Evolutionary conservation across 495 filamentous ascomycete genomes (phyloP).

Genomic region (Neurospora sp.): DNA sequence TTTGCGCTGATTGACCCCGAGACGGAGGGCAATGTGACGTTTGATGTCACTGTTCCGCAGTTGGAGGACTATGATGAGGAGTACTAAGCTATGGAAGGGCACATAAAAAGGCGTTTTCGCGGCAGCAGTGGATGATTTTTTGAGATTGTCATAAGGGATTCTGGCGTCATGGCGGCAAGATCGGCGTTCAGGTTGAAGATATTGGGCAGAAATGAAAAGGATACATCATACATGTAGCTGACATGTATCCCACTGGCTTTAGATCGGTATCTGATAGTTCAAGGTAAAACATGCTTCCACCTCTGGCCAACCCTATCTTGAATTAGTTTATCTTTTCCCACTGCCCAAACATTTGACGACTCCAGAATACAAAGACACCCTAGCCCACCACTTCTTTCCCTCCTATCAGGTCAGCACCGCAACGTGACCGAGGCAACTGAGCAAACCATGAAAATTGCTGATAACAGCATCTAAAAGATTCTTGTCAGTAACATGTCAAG

Average conservation of each 20-base stretch:
- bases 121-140: neutral
- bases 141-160: neutral
- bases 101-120: neutral
- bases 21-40: slow-evolving; percentile 43
- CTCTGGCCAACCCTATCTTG: neutral
- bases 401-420: neutral
- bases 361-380: neutral
- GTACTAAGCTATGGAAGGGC: neutral
- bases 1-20: slow-evolving; percentile 50
- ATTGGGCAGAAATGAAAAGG: neutral
- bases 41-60: slow-evolving; percentile 54
- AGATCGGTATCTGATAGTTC: neutral
- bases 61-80: slow-evolving; percentile 34
- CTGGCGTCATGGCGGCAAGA: neutral
- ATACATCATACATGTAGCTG: neutral
- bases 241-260: neutral
- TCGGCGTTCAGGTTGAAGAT: neutral
- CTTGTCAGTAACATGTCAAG: neutral
- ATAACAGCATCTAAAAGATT: neutral
- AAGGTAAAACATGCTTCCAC: neutral
- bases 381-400: neutral
- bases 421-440: neutral
- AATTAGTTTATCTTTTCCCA: neutral
- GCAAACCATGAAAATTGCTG: neutral
- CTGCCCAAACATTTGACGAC: neutral